Percentiles rank a stretch among this genome's conserved stretches.
Evolutionary conservation across 164 flowering plant species (phyloP).

Genomic region (Amborella trichopoda): DNA sequence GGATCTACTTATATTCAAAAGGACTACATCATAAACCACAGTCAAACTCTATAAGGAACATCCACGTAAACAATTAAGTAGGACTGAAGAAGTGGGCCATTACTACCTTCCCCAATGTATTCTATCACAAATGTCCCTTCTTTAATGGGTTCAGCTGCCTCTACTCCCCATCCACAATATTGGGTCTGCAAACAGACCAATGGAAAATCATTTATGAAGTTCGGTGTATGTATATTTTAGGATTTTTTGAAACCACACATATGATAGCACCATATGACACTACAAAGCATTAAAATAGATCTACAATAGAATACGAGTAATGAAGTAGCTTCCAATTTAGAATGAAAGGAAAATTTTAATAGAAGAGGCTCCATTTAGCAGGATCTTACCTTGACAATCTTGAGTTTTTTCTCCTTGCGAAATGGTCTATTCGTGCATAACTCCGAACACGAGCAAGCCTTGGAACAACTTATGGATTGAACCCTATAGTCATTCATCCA

Average conservation of each 20-base stretch:
- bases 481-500: conserved; percentile 31
- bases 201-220: neutral
- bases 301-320: neutral
- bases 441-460: conserved; percentile 67
- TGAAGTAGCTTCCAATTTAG: neutral
- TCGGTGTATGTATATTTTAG: neutral
- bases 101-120: conserved; percentile 94
- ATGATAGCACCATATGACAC: neutral
- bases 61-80: too few relatives aligned
- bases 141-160: conserved; percentile 65
- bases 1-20: too few relatives aligned
- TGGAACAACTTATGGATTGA: conserved; percentile 95
- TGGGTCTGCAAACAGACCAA: conserved; percentile 46
- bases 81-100: too few relatives aligned
- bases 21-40: too few relatives aligned
- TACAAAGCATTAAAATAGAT: neutral
- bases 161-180: conserved; percentile 96
- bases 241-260: neutral
- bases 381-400: conserved; percentile 57
- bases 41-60: too few relatives aligned
- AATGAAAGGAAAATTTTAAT: neutral
- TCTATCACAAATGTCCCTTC: conserved; percentile 81
- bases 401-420: conserved; percentile 74
- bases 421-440: conserved; percentile 81
- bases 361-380: neutral